These are phyloP conservation scores for Neophaeococcomyces aloes DNA, from an alignment of 2,329 filamentous ascomycete species.

Conservation along the genomic window DNA sequence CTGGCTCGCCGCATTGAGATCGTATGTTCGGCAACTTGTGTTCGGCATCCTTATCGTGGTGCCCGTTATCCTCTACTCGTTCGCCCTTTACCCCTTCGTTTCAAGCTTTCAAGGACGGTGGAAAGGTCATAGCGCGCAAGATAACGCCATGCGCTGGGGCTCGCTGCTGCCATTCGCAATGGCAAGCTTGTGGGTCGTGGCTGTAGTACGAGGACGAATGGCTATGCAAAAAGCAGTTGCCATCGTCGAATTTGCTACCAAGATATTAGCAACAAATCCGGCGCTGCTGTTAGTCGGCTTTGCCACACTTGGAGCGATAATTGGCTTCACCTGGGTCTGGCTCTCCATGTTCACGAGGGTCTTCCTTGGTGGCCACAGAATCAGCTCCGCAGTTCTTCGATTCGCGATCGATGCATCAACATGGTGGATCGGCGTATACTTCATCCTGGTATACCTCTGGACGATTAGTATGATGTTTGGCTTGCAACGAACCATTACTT, in stretches of 20 bases:
- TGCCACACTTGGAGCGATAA: conserved; percentile 60
- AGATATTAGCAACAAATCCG: conserved; percentile 74
- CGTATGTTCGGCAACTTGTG: conserved; percentile 78
- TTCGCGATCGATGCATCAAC: conserved; percentile 81
- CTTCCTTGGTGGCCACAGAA: conserved; percentile 83
- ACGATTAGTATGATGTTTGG: conserved; percentile 78
- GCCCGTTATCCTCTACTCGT: conserved; percentile 74
- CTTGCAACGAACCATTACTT: conserved; percentile 81
- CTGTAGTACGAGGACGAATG: conserved; percentile 68
- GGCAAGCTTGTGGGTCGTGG: conserved; percentile 70
- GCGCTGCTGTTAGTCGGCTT: conserved; percentile 78
- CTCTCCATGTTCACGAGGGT: conserved; percentile 91
- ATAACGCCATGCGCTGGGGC: conserved; percentile 77
- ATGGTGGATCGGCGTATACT: conserved; percentile 91
- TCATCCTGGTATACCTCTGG: conserved; percentile 93
- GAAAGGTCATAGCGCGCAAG: conserved; percentile 70
- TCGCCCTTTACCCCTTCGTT: conserved; percentile 82
- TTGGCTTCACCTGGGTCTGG: conserved; percentile 92
- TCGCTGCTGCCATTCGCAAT: conserved; percentile 65
- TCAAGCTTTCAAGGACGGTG: conserved; percentile 73
- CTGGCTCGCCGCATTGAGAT: conserved; percentile 80
- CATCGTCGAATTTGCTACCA: conserved; percentile 84
- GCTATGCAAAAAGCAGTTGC: conserved; percentile 73
- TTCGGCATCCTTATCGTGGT: conserved; percentile 72
- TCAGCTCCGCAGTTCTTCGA: conserved; percentile 40